These are phyloP conservation scores for Pelargonium nanum DNA, from an alignment of 345 rosid genomes.

Conservation along the genomic window DNA sequence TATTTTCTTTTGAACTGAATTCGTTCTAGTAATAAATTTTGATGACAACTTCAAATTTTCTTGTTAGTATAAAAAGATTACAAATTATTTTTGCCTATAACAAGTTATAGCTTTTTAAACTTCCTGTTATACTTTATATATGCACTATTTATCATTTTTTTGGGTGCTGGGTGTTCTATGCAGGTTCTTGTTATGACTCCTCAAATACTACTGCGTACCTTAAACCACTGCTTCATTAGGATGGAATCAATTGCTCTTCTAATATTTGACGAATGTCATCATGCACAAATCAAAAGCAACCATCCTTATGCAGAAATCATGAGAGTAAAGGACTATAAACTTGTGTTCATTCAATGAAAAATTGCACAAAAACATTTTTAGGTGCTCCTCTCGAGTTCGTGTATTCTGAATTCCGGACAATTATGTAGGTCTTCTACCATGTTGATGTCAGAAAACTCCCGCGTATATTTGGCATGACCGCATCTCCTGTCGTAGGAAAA, in stretches of 20 bases:
- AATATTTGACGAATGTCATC: slow-evolving; percentile 92
- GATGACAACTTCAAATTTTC: background rate
- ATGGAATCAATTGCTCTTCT: slow-evolving; percentile 83
- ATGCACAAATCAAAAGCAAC: slow-evolving; percentile 70
- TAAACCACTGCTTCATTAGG: slow-evolving; percentile 82
- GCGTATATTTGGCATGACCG: slow-evolving; percentile 95
- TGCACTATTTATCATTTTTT: background rate
- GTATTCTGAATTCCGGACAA: slow-evolving; percentile 16
- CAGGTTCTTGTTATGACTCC: slow-evolving; percentile 98
- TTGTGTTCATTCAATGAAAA: slow-evolving; percentile 2
- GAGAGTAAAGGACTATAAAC: slow-evolving; percentile 47
- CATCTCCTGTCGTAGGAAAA: slow-evolving; percentile 91
- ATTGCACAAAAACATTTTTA: background rate
- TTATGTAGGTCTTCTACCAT: slow-evolving; percentile 60
- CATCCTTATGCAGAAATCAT: slow-evolving; percentile 91
- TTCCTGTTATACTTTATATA: background rate
- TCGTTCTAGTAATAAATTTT: background rate
- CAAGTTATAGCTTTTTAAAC: no score
- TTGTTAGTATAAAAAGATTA: no score
- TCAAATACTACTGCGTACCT: slow-evolving; percentile 49
- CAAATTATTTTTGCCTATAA: no score
- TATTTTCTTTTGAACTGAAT: no score
- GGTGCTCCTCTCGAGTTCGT: background rate
- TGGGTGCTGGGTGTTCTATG: slow-evolving; percentile 10
- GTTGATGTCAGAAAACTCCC: slow-evolving; percentile 39